Conservation (phyloP, 108 stramenopile species). For the Discostella stelligeroides region DNA sequence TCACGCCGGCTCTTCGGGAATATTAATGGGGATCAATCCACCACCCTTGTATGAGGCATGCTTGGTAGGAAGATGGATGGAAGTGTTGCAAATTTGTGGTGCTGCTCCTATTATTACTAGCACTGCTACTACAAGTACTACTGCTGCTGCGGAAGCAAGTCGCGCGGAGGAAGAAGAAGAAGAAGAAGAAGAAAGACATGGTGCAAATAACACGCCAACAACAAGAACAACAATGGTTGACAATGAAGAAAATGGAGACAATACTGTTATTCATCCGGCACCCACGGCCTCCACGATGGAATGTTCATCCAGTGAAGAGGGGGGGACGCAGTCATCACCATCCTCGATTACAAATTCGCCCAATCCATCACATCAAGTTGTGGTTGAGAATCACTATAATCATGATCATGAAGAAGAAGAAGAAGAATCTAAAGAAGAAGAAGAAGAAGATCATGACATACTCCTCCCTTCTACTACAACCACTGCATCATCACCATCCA, state of each 20-base stretch:
- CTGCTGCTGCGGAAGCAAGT: neutral
- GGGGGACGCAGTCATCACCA: neutral
- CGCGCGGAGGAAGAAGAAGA: no score
- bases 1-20: conserved; percentile 17
- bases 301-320: conserved; percentile 8
- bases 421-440: neutral
- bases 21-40: conserved; percentile 50
- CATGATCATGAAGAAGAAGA: neutral
- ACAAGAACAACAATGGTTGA: no score
- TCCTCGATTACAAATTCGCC: neutral
- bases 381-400: neutral
- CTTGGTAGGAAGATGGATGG: conserved; percentile 53
- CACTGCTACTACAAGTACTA: neutral
- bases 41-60: conserved; percentile 55
- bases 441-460: neutral
- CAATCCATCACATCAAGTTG: neutral
- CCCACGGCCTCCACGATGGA: neutral
- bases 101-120: neutral
- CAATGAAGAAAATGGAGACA: no score
- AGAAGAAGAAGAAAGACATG: no score
- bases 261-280: no score
- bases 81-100: conserved; percentile 35
- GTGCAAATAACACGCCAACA: no score
- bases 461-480: neutral
- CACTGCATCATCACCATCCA: neutral